Conservation (phyloP, 306 rosid genomes). For the Dryas alaskensis region DNA sequence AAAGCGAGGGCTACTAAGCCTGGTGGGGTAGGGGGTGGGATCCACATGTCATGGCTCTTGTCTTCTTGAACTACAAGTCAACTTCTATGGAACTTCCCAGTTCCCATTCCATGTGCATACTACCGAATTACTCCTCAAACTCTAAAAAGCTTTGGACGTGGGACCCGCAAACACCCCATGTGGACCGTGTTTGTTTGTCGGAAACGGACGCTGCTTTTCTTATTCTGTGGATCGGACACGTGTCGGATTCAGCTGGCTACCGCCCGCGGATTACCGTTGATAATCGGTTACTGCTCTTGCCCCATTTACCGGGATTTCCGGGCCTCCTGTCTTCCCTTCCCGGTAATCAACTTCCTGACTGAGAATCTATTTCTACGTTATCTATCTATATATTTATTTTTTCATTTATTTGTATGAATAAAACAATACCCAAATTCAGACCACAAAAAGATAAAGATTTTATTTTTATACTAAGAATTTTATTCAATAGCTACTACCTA, state of each 20-base stretch:
- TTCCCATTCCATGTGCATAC: conserved; percentile 19
- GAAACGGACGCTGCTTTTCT: neutral
- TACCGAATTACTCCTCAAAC: neutral
- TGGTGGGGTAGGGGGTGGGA: conserved; percentile 12
- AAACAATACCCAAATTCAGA: too few relatives aligned
- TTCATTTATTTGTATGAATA: too few relatives aligned
- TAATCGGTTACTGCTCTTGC: neutral
- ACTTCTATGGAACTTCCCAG: conserved; percentile 17
- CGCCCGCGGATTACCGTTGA: conserved; percentile 16
- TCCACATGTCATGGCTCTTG: conserved; percentile 28
- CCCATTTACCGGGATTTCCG: conserved; percentile 13
- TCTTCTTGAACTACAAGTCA: conserved; percentile 30
- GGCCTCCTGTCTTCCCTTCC: neutral
- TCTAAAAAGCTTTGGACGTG: conserved; percentile 7
- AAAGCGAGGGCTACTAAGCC: too few relatives aligned
- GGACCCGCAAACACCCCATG: conserved; percentile 37
- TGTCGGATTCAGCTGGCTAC: neutral
- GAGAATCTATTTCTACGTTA: neutral
- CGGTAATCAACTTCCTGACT: neutral
- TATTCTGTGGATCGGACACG: neutral
- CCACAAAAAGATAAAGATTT: too few relatives aligned
- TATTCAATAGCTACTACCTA: too few relatives aligned
- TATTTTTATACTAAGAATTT: too few relatives aligned
- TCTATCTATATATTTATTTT: neutral
- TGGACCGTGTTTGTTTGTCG: conserved; percentile 49